phyloP scores from a whole-genome alignment of 2,329 filamentous ascomycete genomes.

The Madurella fahalii region DNA sequence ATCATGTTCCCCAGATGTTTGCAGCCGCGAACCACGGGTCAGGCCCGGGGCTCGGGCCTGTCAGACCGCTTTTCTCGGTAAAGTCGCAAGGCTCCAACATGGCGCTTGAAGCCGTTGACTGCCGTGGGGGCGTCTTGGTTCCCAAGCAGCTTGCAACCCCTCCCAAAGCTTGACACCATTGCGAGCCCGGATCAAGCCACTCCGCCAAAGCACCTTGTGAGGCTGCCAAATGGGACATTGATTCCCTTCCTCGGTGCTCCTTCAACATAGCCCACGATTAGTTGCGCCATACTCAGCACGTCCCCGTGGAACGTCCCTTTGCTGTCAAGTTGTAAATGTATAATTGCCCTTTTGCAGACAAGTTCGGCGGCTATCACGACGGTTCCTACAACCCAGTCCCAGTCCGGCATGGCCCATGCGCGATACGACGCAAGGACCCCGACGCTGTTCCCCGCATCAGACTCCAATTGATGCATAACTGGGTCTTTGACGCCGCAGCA shows the following conservation, averaged over 20 bases:
- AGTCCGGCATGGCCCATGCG: background rate
- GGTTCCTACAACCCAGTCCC: too few relatives aligned
- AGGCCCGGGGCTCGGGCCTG: background rate
- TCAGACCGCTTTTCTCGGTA: background rate
- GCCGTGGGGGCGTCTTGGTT: too few relatives aligned
- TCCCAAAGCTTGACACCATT: background rate
- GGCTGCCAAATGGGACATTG: too few relatives aligned
- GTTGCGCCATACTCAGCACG: background rate
- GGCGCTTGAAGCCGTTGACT: too few relatives aligned
- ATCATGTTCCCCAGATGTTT: slow-evolving; percentile 1
- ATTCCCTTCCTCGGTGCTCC: background rate
- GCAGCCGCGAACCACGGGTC: background rate
- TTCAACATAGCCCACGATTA: too few relatives aligned
- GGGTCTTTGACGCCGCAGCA: background rate
- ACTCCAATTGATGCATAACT: background rate
- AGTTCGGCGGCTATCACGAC: background rate
- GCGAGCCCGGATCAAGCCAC: too few relatives aligned
- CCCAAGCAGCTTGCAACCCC: too few relatives aligned
- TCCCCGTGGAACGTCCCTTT: background rate
- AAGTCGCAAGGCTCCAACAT: background rate
- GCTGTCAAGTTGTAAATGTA: background rate
- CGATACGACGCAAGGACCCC: slow-evolving; percentile 4
- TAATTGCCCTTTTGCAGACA: background rate
- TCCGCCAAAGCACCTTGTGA: too few relatives aligned
- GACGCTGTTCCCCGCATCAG: background rate